phyloP scores from a whole-genome alignment of 75 land plant genomes.

The Azolla pinnata region DNA sequence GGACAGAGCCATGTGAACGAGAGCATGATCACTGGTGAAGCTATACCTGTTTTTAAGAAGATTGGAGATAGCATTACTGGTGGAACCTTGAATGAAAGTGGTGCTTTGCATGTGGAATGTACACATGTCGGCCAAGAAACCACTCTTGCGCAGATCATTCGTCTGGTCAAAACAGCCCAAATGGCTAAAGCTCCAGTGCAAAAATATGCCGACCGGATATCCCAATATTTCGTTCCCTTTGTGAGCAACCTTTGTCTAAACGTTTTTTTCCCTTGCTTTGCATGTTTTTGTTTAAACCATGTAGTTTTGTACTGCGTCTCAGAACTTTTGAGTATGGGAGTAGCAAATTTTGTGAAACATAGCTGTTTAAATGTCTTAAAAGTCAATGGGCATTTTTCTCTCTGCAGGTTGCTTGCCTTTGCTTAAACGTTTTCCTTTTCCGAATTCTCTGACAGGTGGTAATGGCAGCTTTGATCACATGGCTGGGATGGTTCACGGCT shows the following conservation, averaged over 20 bases:
- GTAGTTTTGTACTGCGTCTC: too few relatives aligned
- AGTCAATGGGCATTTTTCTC: too few relatives aligned
- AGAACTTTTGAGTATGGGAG: too few relatives aligned
- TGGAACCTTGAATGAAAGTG: slow-evolving; percentile 25
- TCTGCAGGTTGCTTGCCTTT: too few relatives aligned
- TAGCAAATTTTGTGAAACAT: too few relatives aligned
- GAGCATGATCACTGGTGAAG: slow-evolving; percentile 38
- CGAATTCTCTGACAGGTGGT: slow-evolving; percentile 24
- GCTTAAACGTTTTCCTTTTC: too few relatives aligned
- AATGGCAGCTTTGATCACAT: slow-evolving; percentile 16
- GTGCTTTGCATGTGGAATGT: slow-evolving; percentile 15
- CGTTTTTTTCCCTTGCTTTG: too few relatives aligned
- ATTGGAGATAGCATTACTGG: slow-evolving; percentile 23
- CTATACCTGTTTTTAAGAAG: slow-evolving; percentile 19
- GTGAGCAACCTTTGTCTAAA: slow-evolving; percentile 26
- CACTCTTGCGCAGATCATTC: slow-evolving; percentile 28
- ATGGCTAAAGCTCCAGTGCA: slow-evolving; percentile 35
- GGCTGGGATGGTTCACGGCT: slow-evolving; percentile 22
- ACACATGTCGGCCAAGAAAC: slow-evolving; percentile 31
- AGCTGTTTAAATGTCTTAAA: too few relatives aligned
- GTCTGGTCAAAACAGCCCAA: slow-evolving; percentile 32
- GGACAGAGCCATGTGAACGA: slow-evolving; percentile 31
- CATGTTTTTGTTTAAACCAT: too few relatives aligned
- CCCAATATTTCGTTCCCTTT: slow-evolving; percentile 32
- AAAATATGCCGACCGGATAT: slow-evolving; percentile 26